Conservation (phyloP, 2,329 filamentous ascomycete genomes). For the Fusarium sp. region DNA sequence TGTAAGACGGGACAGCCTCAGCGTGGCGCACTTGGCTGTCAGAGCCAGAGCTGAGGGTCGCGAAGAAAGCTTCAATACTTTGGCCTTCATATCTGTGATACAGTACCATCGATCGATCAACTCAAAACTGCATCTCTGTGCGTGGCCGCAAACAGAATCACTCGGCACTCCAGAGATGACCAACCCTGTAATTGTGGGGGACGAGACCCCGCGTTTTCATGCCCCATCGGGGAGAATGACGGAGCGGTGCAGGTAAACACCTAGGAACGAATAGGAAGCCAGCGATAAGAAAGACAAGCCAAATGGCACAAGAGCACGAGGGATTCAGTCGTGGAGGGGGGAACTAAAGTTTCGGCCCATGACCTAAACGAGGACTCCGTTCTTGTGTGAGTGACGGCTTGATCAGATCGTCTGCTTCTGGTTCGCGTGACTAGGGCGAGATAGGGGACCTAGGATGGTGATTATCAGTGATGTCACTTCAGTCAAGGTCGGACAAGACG, state of each 20-base stretch:
- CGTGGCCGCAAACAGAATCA: not conserved
- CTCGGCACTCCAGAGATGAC: conserved; percentile 14
- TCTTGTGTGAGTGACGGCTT: conserved; percentile 24
- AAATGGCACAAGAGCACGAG: conserved; percentile 37
- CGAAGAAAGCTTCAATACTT: conserved; percentile 4
- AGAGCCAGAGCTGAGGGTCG: conserved; percentile 3
- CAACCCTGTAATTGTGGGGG: conserved; percentile 40
- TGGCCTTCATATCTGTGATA: conserved; percentile 23
- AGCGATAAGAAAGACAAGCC: conserved; percentile 41
- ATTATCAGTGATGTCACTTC: conserved; percentile 54
- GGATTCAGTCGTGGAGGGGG: conserved; percentile 26
- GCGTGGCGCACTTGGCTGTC: conserved; percentile 15
- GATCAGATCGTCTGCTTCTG: conserved; percentile 18
- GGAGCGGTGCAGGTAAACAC: conserved; percentile 33
- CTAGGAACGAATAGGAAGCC: conserved; percentile 38
- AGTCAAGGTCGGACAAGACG: conserved; percentile 49
- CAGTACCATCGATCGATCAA: conserved; percentile 12
- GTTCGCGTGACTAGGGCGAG: conserved; percentile 32
- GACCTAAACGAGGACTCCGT: conserved; percentile 37
- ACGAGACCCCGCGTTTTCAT: conserved; percentile 45
- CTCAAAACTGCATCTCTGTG: not conserved
- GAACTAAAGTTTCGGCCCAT: conserved; percentile 34
- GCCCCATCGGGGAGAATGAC: conserved; percentile 33
- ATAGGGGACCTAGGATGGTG: conserved; percentile 3
- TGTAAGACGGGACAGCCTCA: conserved; percentile 26